Conservation (phyloP, 257 asterid genomes). For the Przewalskia tangutica region DNA sequence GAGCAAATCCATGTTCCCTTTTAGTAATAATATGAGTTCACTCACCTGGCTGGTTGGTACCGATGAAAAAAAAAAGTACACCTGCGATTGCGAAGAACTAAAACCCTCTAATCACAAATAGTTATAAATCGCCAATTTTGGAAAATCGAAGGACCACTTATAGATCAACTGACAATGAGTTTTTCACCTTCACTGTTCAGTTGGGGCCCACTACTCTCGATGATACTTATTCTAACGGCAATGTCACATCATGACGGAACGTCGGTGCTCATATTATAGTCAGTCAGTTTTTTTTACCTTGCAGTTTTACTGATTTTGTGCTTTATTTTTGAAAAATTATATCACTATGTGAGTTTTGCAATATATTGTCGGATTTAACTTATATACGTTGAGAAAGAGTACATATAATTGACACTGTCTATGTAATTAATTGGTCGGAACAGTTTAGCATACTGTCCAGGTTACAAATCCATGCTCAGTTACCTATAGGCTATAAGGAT, state of each 20-base stretch:
- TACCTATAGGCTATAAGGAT: neutral
- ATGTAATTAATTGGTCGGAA: neutral
- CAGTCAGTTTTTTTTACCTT: too few species aligned
- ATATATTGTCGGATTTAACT: neutral
- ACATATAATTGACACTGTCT: neutral
- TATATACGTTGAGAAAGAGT: neutral
- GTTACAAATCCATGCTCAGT: neutral
- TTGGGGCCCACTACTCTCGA: neutral
- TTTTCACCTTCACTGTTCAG: neutral
- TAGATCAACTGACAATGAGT: neutral
- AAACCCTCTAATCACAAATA: neutral
- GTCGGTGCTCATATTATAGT: slow-evolving; percentile 8
- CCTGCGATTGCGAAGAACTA: too few species aligned
- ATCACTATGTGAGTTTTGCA: neutral
- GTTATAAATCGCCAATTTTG: neutral
- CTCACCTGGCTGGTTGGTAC: too few species aligned
- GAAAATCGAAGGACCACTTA: neutral
- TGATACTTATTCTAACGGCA: slow-evolving; percentile 3
- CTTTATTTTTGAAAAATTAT: neutral
- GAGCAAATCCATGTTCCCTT: too few species aligned
- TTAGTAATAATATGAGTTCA: too few species aligned
- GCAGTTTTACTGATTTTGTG: neutral
- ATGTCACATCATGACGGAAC: slow-evolving; percentile 4
- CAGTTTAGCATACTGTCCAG: neutral
- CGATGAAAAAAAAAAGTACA: too few species aligned